These are phyloP conservation scores for Cytospora chrysosperma DNA, from an alignment of 2,329 filamentous ascomycete species.

Conservation along the genomic window DNA sequence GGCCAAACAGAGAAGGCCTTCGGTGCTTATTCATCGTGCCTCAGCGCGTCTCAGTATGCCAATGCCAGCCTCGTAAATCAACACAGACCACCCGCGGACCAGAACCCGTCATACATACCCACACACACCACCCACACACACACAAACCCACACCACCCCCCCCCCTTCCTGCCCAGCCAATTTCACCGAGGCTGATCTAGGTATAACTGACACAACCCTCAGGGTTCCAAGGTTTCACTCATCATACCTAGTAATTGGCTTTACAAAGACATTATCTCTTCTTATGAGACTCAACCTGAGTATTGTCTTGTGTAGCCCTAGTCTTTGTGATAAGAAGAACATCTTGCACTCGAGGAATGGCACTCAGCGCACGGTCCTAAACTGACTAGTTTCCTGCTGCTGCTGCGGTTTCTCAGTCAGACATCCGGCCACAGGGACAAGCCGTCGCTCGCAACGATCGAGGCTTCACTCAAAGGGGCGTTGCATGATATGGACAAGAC, in stretches of 20 bases:
- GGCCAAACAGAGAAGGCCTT: background rate
- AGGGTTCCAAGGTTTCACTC: background rate
- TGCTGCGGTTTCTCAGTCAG: no score
- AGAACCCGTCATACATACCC: no score
- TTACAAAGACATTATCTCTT: background rate
- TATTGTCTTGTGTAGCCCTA: background rate
- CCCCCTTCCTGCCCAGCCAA: background rate
- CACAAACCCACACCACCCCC: background rate
- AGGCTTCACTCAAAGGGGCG: background rate
- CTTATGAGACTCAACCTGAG: background rate
- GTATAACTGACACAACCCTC: background rate
- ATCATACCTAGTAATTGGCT: background rate
- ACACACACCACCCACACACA: background rate
- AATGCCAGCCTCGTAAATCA: background rate
- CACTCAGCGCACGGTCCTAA: background rate
- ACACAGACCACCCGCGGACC: no score
- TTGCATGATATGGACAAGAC: background rate
- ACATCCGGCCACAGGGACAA: no score
- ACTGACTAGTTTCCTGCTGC: background rate
- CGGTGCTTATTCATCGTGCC: background rate
- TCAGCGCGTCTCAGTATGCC: background rate
- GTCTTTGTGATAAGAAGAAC: background rate
- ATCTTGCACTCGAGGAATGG: background rate
- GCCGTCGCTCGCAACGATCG: background rate
- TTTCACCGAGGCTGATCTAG: background rate